A percentile compares a stretch with the other conserved stretches of the same genome.
These are phyloP conservation scores for Shiraia bambusicola DNA, from an alignment of 2,329 filamentous ascomycete species.

Conservation along the genomic window DNA sequence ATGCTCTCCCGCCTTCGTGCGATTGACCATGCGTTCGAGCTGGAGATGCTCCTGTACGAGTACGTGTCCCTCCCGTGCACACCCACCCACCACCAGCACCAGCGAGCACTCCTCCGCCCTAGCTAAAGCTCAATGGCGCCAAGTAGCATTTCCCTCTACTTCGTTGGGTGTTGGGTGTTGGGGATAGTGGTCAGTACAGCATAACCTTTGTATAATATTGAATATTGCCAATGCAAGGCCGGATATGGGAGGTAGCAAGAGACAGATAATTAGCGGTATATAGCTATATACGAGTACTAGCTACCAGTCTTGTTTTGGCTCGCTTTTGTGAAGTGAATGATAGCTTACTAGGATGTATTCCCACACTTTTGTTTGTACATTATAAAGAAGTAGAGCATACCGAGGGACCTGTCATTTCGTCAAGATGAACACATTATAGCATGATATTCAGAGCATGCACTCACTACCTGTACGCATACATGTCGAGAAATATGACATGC, in stretches of 20 bases:
- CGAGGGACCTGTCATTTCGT: no score
- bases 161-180: not conserved
- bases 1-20: constrained; percentile 1
- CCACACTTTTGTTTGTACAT: no score
- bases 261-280: not conserved
- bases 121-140: not conserved
- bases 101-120: not conserved
- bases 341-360: no score
- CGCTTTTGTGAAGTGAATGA: no score
- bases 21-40: not conserved
- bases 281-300: not conserved
- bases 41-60: not conserved
- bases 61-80: not conserved
- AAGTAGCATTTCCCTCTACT: not conserved
- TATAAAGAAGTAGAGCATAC: no score
- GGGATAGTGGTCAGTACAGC: not conserved
- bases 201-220: not conserved
- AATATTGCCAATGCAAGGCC: not conserved
- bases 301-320: no score
- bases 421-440: no score
- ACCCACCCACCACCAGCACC: constrained; percentile 2
- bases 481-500: no score
- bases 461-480: no score
- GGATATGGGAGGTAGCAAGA: not conserved
- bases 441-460: no score